These are phyloP conservation scores for Helianthus annuus DNA, from an alignment of 129 eudicot species.

Conservation along the genomic window DNA sequence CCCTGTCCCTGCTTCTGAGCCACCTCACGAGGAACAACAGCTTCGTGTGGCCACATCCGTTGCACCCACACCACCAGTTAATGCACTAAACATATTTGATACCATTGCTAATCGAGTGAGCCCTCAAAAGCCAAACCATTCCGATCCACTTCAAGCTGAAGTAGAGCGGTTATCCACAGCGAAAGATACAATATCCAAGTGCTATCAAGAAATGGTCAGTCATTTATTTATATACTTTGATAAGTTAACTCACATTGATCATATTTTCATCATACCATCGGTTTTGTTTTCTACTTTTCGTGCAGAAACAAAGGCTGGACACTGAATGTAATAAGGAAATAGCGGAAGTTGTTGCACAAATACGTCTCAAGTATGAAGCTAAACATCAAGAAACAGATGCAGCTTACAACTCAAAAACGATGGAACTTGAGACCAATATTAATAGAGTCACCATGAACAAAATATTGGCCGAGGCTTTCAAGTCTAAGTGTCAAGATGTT, in stretches of 20 bases:
- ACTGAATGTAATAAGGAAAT: slow-evolving; percentile 73
- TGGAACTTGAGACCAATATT: slow-evolving; percentile 53
- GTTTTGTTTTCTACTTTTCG: slow-evolving; percentile 7
- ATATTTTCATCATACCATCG: slow-evolving; percentile 1
- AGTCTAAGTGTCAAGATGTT: slow-evolving; percentile 61
- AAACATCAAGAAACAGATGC: slow-evolving; percentile 54
- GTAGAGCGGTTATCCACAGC: slow-evolving; percentile 41
- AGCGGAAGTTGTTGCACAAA: slow-evolving; percentile 55
- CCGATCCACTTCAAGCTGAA: slow-evolving; percentile 71
- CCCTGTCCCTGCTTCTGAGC: slow-evolving; percentile 1
- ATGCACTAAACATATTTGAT: slow-evolving; percentile 12
- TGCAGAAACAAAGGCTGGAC: slow-evolving; percentile 59
- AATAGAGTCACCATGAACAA: slow-evolving; percentile 51
- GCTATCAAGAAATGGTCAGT: slow-evolving; percentile 60
- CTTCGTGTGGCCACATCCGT: slow-evolving; percentile 3
- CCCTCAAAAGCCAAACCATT: slow-evolving; percentile 18
- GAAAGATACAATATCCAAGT: slow-evolving; percentile 29
- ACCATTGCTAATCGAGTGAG: slow-evolving; percentile 20
- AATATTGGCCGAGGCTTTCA: slow-evolving; percentile 62
- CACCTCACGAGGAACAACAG: slow-evolving; percentile 16
- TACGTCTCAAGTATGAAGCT: slow-evolving; percentile 49
- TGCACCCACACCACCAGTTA: slow-evolving; percentile 23
- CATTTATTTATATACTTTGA: slow-evolving; percentile 2
- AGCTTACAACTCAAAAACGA: slow-evolving; percentile 46
- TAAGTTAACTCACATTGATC: background rate